Evolutionary conservation across 768 basidiomycete species (phyloP).

Genomic region (Calocybe cyanea): DNA sequence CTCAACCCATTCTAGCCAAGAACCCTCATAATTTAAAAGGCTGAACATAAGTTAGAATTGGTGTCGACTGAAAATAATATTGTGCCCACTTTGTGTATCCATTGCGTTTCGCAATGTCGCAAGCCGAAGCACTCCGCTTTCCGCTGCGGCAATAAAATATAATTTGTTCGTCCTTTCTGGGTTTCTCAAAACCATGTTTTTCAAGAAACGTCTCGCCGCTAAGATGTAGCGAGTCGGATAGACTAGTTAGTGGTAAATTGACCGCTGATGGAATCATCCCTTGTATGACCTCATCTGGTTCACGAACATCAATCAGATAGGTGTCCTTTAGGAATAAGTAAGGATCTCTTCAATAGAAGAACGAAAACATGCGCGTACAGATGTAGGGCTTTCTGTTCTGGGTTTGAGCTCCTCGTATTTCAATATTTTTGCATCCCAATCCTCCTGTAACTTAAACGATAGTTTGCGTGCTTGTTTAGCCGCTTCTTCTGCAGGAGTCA

Average conservation of each 20-base stretch:
- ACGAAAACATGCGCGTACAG: slow-evolving; percentile 34
- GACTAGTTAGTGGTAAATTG: slow-evolving; percentile 80
- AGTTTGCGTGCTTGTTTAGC: slow-evolving; percentile 32
- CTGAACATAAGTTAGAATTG: slow-evolving; percentile 27
- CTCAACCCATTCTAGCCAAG: slow-evolving; percentile 84
- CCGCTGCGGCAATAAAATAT: slow-evolving; percentile 93
- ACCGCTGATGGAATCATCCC: slow-evolving; percentile 93
- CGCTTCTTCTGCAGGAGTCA: slow-evolving; percentile 27
- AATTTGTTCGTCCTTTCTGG: slow-evolving; percentile 64
- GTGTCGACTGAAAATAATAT: neutral
- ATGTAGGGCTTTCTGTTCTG: slow-evolving; percentile 69
- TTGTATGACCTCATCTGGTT: slow-evolving; percentile 86
- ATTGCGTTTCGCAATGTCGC: slow-evolving; percentile 76
- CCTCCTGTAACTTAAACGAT: slow-evolving; percentile 47
- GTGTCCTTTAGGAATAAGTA: slow-evolving; percentile 41
- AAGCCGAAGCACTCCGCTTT: slow-evolving; percentile 74
- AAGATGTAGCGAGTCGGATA: slow-evolving; percentile 64
- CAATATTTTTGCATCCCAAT: slow-evolving; percentile 75
- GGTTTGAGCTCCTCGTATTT: slow-evolving; percentile 81
- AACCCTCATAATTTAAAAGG: slow-evolving; percentile 76
- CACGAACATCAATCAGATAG: slow-evolving; percentile 87
- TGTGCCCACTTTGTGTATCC: slow-evolving; percentile 73
- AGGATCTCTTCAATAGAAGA: slow-evolving; percentile 6
- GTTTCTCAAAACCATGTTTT: slow-evolving; percentile 74
- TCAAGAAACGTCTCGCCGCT: slow-evolving; percentile 51